Percentiles rank a stretch among this genome's conserved stretches.
Conservation (phyloP, 345 rosid genomes). For the Gynandropsis gynandra region DNA sequence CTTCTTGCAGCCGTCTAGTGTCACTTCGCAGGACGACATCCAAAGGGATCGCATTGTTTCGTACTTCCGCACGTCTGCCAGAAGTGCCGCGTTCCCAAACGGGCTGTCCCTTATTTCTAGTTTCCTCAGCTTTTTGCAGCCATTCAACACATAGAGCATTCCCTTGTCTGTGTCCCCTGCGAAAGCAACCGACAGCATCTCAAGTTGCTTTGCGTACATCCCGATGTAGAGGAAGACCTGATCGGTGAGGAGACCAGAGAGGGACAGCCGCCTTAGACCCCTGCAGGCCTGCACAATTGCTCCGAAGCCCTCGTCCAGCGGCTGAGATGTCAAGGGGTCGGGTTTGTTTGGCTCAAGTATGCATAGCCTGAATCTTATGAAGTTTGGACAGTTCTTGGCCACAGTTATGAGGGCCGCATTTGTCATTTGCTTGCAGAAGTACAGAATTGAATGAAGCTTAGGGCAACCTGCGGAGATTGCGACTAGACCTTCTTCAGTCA, state of each 20-base stretch:
- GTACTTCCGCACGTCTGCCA: conserved; percentile 74
- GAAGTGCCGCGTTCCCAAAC: conserved; percentile 76
- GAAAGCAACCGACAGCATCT: conserved; percentile 94
- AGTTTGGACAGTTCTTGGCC: conserved; percentile 79
- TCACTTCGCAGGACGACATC: conserved; percentile 97
- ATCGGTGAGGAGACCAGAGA: conserved; percentile 74
- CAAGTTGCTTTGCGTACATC: conserved; percentile 71
- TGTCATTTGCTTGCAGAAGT: conserved; percentile 96
- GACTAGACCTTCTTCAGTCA: conserved; percentile 82
- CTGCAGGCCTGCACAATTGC: conserved; percentile 78
- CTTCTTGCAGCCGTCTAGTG: conserved; percentile 80
- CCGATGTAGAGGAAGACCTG: conserved; percentile 83
- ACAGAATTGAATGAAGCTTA: conserved; percentile 71
- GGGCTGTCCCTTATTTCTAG: conserved; percentile 89
- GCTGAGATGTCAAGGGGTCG: conserved; percentile 57
- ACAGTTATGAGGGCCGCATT: conserved; percentile 82
- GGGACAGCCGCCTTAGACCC: conserved; percentile 61
- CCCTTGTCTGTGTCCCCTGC: conserved; percentile 84
- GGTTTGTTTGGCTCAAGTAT: conserved; percentile 69
- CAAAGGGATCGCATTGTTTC: conserved; percentile 99
- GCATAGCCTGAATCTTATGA: conserved; percentile 73
- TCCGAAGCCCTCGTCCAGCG: conserved; percentile 95
- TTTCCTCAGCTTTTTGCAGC: conserved; percentile 83
- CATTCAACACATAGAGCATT: conserved; percentile 76
- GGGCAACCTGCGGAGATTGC: conserved; percentile 81